Percentiles rank a stretch among this genome's conserved stretches.
phyloP scores from a whole-genome alignment of 2,329 filamentous ascomycete genomes.

The Aspergillus ustus region DNA sequence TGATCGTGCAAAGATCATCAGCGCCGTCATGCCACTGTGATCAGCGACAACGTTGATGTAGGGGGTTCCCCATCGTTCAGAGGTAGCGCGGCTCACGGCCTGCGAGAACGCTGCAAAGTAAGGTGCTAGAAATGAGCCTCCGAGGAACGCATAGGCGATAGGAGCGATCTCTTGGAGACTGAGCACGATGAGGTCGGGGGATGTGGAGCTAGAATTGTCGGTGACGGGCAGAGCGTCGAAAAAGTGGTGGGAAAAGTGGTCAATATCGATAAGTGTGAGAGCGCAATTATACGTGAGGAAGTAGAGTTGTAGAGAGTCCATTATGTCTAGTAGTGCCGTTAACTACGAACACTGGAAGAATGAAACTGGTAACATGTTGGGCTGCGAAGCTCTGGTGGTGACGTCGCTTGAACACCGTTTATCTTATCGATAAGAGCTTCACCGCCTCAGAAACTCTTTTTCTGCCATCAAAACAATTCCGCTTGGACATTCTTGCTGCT shows the following conservation, averaged over 20 bases:
- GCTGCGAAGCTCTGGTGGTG: neutral
- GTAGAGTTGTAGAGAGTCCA: slow-evolving; percentile 69
- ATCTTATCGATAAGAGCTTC: slow-evolving; percentile 2
- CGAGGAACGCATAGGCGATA: slow-evolving; percentile 81
- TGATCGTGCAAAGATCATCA: slow-evolving; percentile 80
- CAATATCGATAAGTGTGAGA: slow-evolving; percentile 69
- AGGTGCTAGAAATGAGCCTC: slow-evolving; percentile 74
- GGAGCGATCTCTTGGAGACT: slow-evolving; percentile 88
- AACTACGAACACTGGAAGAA: neutral
- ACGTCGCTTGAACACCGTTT: neutral
- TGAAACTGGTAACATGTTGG: neutral
- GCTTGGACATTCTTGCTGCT: too few species aligned
- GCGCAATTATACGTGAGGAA: slow-evolving; percentile 91
- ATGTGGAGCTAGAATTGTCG: slow-evolving; percentile 55
- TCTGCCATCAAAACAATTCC: neutral
- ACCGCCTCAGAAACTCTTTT: neutral
- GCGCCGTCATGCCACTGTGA: slow-evolving; percentile 86
- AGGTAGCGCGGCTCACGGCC: slow-evolving; percentile 72
- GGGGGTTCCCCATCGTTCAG: slow-evolving; percentile 50
- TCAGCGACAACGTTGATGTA: slow-evolving; percentile 74
- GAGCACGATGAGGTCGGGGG: slow-evolving; percentile 70
- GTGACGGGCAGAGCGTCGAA: slow-evolving; percentile 59
- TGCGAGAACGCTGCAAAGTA: slow-evolving; percentile 75
- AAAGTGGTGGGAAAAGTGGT: slow-evolving; percentile 73
- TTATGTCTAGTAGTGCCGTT: slow-evolving; percentile 17